Conservation (phyloP, 1,284 basidiomycete genomes). For the Pseudozyma sp. region DNA sequence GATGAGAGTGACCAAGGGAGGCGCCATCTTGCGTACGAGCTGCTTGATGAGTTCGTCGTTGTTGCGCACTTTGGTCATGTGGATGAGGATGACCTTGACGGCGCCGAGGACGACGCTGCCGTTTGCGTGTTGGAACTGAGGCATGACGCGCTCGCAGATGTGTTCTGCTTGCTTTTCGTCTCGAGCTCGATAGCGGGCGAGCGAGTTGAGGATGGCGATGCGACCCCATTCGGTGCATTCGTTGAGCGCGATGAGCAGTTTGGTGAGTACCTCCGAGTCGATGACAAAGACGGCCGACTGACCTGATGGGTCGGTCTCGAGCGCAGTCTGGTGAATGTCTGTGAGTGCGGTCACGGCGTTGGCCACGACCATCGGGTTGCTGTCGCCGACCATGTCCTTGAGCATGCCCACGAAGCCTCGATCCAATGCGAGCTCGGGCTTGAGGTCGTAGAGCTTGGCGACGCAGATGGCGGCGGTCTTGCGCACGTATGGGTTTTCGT, state of each 20-base stretch:
- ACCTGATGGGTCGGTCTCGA: conserved; percentile 51
- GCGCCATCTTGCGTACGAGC: conserved; percentile 95
- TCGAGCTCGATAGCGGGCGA: conserved; percentile 82
- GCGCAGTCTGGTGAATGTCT: conserved; percentile 80
- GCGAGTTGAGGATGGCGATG: conserved; percentile 87
- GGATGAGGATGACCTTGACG: conserved; percentile 93
- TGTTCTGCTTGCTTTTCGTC: conserved; percentile 94
- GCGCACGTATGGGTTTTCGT: conserved; percentile 87
- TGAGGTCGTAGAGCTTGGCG: conserved; percentile 95
- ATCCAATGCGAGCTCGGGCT: conserved; percentile 92
- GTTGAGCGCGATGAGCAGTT: conserved; percentile 92
- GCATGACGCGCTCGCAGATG: conserved; percentile 97
- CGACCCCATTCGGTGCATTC: conserved; percentile 99
- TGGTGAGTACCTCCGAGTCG: conserved; percentile 82
- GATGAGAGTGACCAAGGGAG: conserved; percentile 80
- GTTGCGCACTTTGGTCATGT: conserved; percentile 71
- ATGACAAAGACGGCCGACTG: conserved; percentile 80
- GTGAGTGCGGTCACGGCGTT: conserved; percentile 93
- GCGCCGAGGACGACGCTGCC: conserved; percentile 93
- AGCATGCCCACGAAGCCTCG: conserved; percentile 92
- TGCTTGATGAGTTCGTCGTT: conserved; percentile 88
- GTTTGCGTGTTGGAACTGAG: conserved; percentile 97
- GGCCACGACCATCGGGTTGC: conserved; percentile 98
- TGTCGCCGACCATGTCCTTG: conserved; percentile 87
- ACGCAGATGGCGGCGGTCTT: conserved; percentile 96